Percentiles rank a stretch among this genome's conserved stretches.
phyloP scores from a whole-genome alignment of 768 basidiomycete species.

The Mycena galopus region DNA sequence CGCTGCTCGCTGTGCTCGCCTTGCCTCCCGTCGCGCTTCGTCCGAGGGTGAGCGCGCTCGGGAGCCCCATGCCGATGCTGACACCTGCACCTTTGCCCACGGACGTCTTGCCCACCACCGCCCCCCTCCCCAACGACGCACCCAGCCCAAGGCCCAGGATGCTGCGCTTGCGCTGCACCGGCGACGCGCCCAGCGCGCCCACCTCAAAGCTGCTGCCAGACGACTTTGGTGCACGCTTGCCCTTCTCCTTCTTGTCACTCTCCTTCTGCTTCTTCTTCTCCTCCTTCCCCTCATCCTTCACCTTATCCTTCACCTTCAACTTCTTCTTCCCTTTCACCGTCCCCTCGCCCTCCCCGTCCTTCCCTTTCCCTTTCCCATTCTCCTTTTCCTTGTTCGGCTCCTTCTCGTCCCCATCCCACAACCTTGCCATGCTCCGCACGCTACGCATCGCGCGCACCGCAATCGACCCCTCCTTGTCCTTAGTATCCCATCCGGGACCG shows the following conservation, averaged over 20 bases:
- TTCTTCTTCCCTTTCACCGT: slow-evolving; percentile 47
- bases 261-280: slow-evolving; percentile 45
- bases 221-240: slow-evolving; percentile 54
- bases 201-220: slow-evolving; percentile 79
- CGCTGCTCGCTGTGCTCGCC: slow-evolving; percentile 48
- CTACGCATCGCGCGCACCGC: slow-evolving; percentile 85
- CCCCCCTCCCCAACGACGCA: slow-evolving; percentile 18
- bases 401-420: slow-evolving; percentile 50
- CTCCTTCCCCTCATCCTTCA: slow-evolving; percentile 44
- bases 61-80: slow-evolving; percentile 33
- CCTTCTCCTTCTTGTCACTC: slow-evolving; percentile 48
- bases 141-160: slow-evolving; percentile 60
- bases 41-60: slow-evolving; percentile 34
- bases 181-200: slow-evolving; percentile 64
- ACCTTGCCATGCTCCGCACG: slow-evolving; percentile 80
- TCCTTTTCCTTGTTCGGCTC: slow-evolving; percentile 48
- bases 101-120: slow-evolving; percentile 7
- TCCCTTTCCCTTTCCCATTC: slow-evolving; percentile 49
- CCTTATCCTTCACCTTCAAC: slow-evolving; percentile 42
- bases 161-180: slow-evolving; percentile 70
- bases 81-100: slow-evolving; percentile 21
- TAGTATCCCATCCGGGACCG: slow-evolving; percentile 2
- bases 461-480: slow-evolving; percentile 64
- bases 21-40: slow-evolving; percentile 26
- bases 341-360: slow-evolving; percentile 53